Conservation (phyloP, 2,329 filamentous ascomycete species). For the Colletotrichum filicis region DNA sequence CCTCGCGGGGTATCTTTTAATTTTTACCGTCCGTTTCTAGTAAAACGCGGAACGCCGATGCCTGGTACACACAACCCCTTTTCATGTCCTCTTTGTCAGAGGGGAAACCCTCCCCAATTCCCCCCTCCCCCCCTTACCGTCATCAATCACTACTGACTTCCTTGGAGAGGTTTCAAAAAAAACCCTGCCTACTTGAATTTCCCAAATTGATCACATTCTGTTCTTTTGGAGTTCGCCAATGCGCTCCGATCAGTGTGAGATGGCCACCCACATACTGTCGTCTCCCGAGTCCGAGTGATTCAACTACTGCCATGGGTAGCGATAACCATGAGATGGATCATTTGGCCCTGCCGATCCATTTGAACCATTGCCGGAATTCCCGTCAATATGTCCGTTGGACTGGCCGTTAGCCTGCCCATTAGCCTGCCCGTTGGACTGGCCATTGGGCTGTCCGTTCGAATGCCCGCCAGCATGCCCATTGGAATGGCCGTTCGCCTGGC, state of each 20-base stretch:
- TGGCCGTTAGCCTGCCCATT: neutral
- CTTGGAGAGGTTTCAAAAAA: neutral
- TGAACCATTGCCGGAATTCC: neutral
- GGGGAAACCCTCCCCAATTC: neutral
- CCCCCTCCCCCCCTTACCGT: neutral
- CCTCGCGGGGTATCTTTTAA: constrained; percentile 37
- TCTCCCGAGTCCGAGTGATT: neutral
- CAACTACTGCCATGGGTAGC: constrained; percentile 38
- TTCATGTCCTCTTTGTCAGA: neutral
- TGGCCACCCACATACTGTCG: neutral
- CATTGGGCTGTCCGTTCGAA: neutral
- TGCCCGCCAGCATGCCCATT: neutral
- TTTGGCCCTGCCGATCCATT: constrained; percentile 12
- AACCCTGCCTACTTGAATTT: neutral
- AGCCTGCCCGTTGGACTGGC: neutral
- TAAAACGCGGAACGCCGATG: constrained; percentile 29
- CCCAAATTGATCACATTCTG: neutral
- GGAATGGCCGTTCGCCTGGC: neutral
- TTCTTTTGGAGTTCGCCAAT: neutral
- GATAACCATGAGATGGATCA: constrained; percentile 21
- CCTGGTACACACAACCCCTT: neutral
- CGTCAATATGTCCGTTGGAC: neutral
- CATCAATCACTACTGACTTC: neutral
- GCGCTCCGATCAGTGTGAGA: neutral
- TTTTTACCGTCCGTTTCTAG: constrained; percentile 31